phyloP scores from a whole-genome alignment of 1,284 basidiomycete species.

The Thelephora terrestris region DNA sequence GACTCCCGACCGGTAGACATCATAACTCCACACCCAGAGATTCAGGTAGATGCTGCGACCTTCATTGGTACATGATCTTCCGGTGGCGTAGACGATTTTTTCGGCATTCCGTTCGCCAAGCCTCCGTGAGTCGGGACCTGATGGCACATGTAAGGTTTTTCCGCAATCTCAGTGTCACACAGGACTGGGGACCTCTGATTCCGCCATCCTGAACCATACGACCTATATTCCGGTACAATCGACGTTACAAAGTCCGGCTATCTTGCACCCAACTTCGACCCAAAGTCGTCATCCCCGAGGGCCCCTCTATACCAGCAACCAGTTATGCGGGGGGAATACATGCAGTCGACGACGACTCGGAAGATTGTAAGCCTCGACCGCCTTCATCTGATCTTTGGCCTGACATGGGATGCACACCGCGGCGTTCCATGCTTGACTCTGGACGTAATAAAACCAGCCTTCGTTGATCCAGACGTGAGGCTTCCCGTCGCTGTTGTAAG shows the following conservation, averaged over 20 bases:
- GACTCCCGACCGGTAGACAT: too few species aligned
- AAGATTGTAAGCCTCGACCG: slow-evolving; percentile 33
- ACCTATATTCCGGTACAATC: slow-evolving; percentile 30
- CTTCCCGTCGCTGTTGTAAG: slow-evolving; percentile 26
- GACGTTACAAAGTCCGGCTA: slow-evolving; percentile 34
- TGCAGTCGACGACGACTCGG: slow-evolving; percentile 21
- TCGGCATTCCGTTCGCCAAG: slow-evolving; percentile 44
- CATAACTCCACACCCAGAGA: background rate
- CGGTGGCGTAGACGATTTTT: slow-evolving; percentile 25
- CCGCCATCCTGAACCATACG: slow-evolving; percentile 33
- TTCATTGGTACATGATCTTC: slow-evolving; percentile 11
- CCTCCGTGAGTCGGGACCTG: slow-evolving; percentile 25
- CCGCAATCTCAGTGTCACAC: background rate
- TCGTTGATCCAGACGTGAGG: slow-evolving; percentile 8
- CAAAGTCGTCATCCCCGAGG: slow-evolving; percentile 23
- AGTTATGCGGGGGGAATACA: slow-evolving; percentile 22
- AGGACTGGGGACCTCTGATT: slow-evolving; percentile 26
- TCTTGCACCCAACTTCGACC: slow-evolving; percentile 40
- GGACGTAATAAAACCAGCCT: slow-evolving; percentile 23
- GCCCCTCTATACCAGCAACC: slow-evolving; percentile 26
- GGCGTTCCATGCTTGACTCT: slow-evolving; percentile 26
- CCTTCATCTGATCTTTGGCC: too few species aligned
- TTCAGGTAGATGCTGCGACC: slow-evolving; percentile 12
- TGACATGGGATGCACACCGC: too few species aligned
- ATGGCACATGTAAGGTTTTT: background rate